Evolutionary conservation across 371 early-diverging fungal species (phyloP).

Genomic region (Mucor racemosus): DNA sequence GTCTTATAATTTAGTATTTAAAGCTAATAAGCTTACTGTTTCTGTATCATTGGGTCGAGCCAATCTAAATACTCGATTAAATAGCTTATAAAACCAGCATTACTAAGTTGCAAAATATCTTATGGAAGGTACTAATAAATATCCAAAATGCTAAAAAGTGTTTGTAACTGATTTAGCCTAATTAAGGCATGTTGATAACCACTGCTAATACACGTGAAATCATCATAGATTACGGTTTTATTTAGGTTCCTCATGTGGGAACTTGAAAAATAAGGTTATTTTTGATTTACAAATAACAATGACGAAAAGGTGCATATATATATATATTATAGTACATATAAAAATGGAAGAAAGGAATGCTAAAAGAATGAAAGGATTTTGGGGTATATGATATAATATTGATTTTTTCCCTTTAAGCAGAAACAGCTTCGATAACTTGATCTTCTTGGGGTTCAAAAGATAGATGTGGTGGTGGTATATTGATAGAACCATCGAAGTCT

Average conservation of each 20-base stretch:
- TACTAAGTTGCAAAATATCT: too few species aligned
- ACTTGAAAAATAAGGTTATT: background rate
- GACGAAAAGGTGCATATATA: background rate
- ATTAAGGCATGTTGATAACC: background rate
- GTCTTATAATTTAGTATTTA: too few species aligned
- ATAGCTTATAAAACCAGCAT: too few species aligned
- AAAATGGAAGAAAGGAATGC: background rate
- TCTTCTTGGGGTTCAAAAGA: background rate
- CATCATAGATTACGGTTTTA: background rate
- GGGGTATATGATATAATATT: background rate
- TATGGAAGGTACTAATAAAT: too few species aligned
- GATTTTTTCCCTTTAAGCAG: background rate
- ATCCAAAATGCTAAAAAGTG: too few species aligned
- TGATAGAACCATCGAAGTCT: constrained; percentile 9
- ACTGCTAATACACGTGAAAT: background rate
- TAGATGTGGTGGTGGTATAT: background rate
- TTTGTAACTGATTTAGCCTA: too few species aligned
- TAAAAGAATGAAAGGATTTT: background rate
- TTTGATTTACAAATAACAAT: background rate
- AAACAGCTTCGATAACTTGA: constrained; percentile 11
- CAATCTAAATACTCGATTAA: too few species aligned
- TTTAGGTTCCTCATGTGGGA: background rate
- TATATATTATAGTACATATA: background rate
- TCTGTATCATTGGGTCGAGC: too few species aligned
- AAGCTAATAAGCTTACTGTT: too few species aligned